These are phyloP conservation scores for Pigoraptor vietnamica DNA, from an alignment of 78 protist genomes.

Conservation along the genomic window DNA sequence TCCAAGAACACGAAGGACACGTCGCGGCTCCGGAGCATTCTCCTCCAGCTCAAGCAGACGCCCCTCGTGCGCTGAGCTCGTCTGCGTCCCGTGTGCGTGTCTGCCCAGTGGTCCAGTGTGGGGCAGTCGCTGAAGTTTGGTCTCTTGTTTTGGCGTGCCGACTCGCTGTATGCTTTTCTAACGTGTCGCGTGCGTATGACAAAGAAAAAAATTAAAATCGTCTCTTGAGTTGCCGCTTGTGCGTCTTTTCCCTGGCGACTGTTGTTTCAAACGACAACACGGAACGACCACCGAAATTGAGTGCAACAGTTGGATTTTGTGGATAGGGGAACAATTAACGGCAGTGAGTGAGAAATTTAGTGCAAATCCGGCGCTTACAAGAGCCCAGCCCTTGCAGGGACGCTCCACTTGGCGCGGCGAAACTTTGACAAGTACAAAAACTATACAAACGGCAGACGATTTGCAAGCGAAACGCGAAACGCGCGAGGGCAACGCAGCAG, in stretches of 20 bases:
- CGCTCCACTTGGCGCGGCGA: too few species aligned
- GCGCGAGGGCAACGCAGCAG: too few species aligned
- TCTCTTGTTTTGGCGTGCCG: too few species aligned
- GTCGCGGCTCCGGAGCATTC: slow-evolving; percentile 21
- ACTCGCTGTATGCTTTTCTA: too few species aligned
- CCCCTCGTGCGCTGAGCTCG: slow-evolving; percentile 10
- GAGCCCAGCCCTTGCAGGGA: not conserved
- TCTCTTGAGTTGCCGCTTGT: too few species aligned
- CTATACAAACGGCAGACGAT: not conserved
- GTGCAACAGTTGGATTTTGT: not conserved
- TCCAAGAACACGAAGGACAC: not conserved
- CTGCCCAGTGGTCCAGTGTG: not conserved
- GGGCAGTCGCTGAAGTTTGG: not conserved
- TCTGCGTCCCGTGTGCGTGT: not conserved
- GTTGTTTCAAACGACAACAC: not conserved
- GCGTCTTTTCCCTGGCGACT: not conserved
- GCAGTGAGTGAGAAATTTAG: too few species aligned
- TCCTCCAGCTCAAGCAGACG: slow-evolving; percentile 23
- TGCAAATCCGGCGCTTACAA: too few species aligned
- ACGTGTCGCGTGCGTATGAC: not conserved
- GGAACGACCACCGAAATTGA: not conserved
- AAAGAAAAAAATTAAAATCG: too few species aligned
- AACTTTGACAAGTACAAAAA: too few species aligned
- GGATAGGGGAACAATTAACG: not conserved
- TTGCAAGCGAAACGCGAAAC: not conserved